phyloP scores from a whole-genome alignment of 2,329 filamentous ascomycete genomes.

The Cladosporium colombiae region DNA sequence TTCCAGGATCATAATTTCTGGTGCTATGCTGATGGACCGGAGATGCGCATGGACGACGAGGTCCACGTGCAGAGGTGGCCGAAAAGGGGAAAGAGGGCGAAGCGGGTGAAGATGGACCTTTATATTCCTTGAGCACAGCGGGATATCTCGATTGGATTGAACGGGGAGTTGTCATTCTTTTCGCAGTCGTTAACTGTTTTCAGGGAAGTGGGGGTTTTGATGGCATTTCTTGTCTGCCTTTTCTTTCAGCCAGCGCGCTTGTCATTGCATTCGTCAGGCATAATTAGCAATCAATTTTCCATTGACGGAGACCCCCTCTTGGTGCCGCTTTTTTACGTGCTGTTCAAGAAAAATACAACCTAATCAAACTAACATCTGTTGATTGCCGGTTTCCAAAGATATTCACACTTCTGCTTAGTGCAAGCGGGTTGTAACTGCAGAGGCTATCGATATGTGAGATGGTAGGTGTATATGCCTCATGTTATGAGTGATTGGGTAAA shows the following conservation, averaged over 20 bases:
- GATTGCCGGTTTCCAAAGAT: too few species aligned
- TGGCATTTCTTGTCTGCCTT: not conserved
- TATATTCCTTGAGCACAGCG: not conserved
- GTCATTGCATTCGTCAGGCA: not conserved
- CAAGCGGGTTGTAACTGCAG: not conserved
- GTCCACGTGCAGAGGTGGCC: not conserved
- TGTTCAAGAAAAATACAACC: too few species aligned
- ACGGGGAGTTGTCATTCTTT: not conserved
- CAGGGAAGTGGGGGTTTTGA: not conserved
- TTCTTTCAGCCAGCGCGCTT: not conserved
- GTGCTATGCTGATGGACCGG: slow-evolving; percentile 10
- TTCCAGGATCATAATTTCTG: not conserved
- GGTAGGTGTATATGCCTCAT: not conserved
- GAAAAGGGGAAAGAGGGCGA: slow-evolving; percentile 27
- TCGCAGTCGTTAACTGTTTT: not conserved
- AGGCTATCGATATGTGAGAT: too few species aligned
- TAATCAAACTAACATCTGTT: too few species aligned
- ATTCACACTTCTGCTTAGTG: not conserved
- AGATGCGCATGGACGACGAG: not conserved
- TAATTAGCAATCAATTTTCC: not conserved
- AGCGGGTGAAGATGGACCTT: slow-evolving; percentile 36
- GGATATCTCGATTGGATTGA: not conserved
- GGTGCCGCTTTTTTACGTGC: not conserved
- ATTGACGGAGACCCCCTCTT: not conserved
- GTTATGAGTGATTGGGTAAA: not conserved